Evolutionary conservation across 2,329 filamentous ascomycete species (phyloP).

Genomic region (Hypoxylon sp.): DNA sequence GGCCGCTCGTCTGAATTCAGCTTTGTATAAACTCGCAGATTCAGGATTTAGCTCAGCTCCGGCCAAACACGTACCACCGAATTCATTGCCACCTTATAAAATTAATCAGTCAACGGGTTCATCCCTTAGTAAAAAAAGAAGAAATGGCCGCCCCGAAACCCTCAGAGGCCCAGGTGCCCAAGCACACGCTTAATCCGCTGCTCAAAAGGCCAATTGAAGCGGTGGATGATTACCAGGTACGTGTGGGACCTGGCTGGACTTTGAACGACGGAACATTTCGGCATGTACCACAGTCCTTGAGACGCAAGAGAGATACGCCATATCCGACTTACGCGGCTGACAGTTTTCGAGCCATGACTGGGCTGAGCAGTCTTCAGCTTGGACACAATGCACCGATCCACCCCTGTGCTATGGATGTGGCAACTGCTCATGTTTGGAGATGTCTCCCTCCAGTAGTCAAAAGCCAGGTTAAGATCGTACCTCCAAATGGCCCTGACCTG

Average conservation of each 20-base stretch:
- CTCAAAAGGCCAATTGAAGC: conserved; percentile 7
- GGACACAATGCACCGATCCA: conserved; percentile 44
- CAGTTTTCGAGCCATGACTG: conserved; percentile 40
- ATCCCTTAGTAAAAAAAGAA: not conserved
- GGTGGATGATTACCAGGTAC: conserved; percentile 39
- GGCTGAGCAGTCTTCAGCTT: conserved; percentile 50
- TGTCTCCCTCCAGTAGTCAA: conserved; percentile 40
- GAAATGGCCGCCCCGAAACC: not conserved
- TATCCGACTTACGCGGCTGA: conserved; percentile 37
- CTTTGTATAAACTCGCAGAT: not conserved
- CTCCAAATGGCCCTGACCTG: conserved; percentile 49
- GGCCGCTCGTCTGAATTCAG: conserved; percentile 30
- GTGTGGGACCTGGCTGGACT: conserved; percentile 48
- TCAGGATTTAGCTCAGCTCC: not conserved
- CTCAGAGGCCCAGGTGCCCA: not conserved
- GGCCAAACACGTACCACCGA: not conserved
- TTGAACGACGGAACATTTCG: conserved; percentile 47
- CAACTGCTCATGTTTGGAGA: conserved; percentile 46
- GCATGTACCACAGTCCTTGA: conserved; percentile 42
- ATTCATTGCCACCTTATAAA: not conserved
- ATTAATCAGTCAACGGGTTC: not conserved
- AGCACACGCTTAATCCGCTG: not conserved
- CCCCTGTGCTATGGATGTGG: conserved; percentile 44
- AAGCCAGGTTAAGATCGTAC: conserved; percentile 23
- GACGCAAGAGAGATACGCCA: conserved; percentile 47